Evolutionary conservation across 257 asterid genomes (phyloP).

Genomic region (Jacaranda mimosifolia): DNA sequence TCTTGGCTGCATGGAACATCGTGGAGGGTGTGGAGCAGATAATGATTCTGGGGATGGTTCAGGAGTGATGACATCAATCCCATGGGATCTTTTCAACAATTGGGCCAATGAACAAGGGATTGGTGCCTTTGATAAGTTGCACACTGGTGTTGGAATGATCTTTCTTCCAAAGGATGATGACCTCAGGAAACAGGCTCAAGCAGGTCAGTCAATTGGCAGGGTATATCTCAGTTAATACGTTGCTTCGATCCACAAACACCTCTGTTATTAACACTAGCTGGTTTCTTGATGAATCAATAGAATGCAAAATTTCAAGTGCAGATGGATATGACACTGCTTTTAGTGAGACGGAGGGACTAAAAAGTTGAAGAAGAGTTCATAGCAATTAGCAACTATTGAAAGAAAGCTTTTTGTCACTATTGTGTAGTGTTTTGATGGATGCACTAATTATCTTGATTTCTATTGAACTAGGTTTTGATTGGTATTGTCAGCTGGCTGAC

Average conservation of each 20-base stretch:
- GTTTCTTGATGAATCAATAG: no score
- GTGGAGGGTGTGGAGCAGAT: conserved; percentile 99
- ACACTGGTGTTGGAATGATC: conserved; percentile 95
- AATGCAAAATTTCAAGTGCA: no score
- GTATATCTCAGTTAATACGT: no score
- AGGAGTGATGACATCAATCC: conserved; percentile 94
- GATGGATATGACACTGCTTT: no score
- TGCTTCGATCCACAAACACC: no score
- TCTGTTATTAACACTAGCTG: no score
- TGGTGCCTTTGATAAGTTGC: conserved; percentile 70
- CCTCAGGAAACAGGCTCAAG: conserved; percentile 71
- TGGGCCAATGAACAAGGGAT: conserved; percentile 93
- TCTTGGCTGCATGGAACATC: conserved; percentile 99
- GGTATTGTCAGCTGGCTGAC: background rate
- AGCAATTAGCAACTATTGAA: conserved; percentile 17
- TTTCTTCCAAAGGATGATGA: conserved; percentile 88
- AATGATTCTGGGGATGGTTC: conserved; percentile 99
- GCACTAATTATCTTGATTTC: conserved; percentile 5
- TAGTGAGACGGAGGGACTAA: conserved; percentile 9
- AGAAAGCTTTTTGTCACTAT: background rate
- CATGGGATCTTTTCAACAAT: conserved; percentile 88
- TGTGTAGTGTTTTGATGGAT: background rate
- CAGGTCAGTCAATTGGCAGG: conserved; percentile 54
- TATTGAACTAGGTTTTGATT: background rate
- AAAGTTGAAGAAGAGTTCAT: conserved; percentile 26